A percentile compares a stretch with the other conserved stretches of the same genome.
These are phyloP conservation scores for Botrytis deweyae DNA, from an alignment of 2,329 filamentous ascomycete genomes.

Conservation along the genomic window DNA sequence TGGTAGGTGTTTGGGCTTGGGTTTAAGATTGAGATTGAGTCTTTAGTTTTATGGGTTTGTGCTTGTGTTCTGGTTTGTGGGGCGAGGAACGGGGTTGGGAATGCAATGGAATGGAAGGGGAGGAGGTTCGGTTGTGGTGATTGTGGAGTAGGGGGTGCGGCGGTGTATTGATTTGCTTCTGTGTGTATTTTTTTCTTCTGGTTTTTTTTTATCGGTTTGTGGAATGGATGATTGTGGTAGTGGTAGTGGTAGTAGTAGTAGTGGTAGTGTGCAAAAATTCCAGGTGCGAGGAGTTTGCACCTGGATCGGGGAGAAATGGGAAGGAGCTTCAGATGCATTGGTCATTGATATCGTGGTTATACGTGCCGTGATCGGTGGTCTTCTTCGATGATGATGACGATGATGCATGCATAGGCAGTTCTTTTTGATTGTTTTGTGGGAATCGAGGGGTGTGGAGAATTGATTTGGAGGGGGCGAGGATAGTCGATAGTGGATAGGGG, in stretches of 20 bases:
- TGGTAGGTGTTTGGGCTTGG: conserved; percentile 10
- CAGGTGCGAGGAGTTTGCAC: background rate
- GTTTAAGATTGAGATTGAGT: background rate
- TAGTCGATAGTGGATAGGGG: too few relatives aligned
- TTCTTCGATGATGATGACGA: background rate
- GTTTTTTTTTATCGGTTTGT: background rate
- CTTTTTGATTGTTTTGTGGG: background rate
- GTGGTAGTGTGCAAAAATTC: background rate
- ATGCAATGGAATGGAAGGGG: background rate
- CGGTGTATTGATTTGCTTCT: background rate
- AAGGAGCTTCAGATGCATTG: background rate
- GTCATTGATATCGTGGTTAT: background rate
- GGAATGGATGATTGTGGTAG: background rate
- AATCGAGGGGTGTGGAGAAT: background rate
- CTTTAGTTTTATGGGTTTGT: background rate
- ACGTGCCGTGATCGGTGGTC: background rate
- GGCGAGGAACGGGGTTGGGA: background rate
- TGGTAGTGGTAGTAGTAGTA: too few relatives aligned
- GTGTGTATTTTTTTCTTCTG: background rate
- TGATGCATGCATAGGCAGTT: background rate
- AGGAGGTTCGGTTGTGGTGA: background rate
- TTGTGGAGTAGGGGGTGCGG: background rate
- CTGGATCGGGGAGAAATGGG: too few relatives aligned
- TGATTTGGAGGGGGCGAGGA: background rate
- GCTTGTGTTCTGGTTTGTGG: background rate